These are phyloP conservation scores for Aureobasidium sp. DNA, from an alignment of 2,329 filamentous ascomycete genomes.

Conservation along the genomic window DNA sequence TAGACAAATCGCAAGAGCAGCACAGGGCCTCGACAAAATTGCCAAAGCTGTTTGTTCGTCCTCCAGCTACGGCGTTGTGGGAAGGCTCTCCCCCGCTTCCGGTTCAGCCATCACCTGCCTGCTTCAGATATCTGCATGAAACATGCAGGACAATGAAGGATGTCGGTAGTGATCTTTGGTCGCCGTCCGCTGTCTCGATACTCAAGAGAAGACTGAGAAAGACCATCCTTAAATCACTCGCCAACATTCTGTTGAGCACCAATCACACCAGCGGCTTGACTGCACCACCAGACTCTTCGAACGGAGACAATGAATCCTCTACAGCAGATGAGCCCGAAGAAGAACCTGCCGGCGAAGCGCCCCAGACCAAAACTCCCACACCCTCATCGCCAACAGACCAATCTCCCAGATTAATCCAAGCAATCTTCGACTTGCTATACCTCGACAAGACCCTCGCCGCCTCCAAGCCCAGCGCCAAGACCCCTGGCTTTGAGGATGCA, in stretches of 20 bases:
- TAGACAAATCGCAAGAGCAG: conserved; percentile 19
- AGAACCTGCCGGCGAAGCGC: conserved; percentile 10
- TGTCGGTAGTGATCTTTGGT: conserved; percentile 75
- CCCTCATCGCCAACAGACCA: conserved; percentile 15
- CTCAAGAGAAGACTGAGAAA: conserved; percentile 53
- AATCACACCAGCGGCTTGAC: neutral
- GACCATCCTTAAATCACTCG: conserved; percentile 43
- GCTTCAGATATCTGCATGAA: conserved; percentile 63
- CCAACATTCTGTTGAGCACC: conserved; percentile 16
- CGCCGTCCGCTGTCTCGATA: conserved; percentile 52
- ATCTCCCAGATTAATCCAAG: conserved; percentile 29
- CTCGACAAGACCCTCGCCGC: conserved; percentile 25
- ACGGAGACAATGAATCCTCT: conserved; percentile 10
- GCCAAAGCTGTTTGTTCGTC: conserved; percentile 20
- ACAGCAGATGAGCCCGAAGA: conserved; percentile 14
- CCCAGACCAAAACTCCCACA: neutral
- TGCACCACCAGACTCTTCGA: neutral
- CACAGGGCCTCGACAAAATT: neutral
- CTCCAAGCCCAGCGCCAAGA: neutral
- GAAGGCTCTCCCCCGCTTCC: conserved; percentile 69
- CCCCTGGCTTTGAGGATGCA: conserved; percentile 10
- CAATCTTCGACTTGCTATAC: conserved; percentile 37
- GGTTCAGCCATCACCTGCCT: conserved; percentile 64
- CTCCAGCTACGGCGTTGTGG: conserved; percentile 65
- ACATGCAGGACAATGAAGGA: conserved; percentile 60